These are phyloP conservation scores for Trametes sanguinea DNA, from an alignment of 768 basidiomycete genomes.

Conservation along the genomic window DNA sequence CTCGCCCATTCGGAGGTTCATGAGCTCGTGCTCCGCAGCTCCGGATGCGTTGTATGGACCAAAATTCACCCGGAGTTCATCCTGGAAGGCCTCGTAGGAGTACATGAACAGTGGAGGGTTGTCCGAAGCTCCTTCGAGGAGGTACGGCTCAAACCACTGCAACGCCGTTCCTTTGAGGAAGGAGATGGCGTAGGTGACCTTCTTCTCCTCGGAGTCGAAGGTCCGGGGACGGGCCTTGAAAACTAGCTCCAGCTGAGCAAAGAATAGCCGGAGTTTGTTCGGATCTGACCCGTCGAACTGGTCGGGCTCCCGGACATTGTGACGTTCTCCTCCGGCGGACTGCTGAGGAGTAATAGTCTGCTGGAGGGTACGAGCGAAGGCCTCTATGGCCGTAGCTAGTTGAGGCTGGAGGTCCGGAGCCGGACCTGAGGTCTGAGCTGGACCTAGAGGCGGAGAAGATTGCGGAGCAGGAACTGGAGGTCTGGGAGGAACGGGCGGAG, in stretches of 20 bases:
- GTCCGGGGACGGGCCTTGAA: neutral
- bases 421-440: too few relatives aligned
- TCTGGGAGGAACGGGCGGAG: too few relatives aligned
- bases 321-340: neutral
- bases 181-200: constrained; percentile 8
- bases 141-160: neutral
- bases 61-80: neutral
- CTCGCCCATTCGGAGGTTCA: neutral
- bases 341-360: too few relatives aligned
- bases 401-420: too few relatives aligned
- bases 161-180: neutral
- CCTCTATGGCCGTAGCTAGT: too few relatives aligned
- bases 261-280: neutral
- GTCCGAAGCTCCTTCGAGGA: too few relatives aligned
- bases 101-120: neutral
- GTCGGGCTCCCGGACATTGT: constrained; percentile 19
- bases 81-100: neutral
- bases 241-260: neutral
- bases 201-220: constrained; percentile 6
- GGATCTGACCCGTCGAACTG: constrained; percentile 10
- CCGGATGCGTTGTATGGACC: neutral
- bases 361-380: too few relatives aligned
- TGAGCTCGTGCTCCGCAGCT: constrained; percentile 1
- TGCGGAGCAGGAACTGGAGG: too few relatives aligned
- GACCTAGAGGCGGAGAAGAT: too few relatives aligned